Percentiles rank a stretch among this genome's conserved stretches.
These are phyloP conservation scores for Penicillium digitatum DNA, from an alignment of 2,329 filamentous ascomycete genomes.

Conservation along the genomic window DNA sequence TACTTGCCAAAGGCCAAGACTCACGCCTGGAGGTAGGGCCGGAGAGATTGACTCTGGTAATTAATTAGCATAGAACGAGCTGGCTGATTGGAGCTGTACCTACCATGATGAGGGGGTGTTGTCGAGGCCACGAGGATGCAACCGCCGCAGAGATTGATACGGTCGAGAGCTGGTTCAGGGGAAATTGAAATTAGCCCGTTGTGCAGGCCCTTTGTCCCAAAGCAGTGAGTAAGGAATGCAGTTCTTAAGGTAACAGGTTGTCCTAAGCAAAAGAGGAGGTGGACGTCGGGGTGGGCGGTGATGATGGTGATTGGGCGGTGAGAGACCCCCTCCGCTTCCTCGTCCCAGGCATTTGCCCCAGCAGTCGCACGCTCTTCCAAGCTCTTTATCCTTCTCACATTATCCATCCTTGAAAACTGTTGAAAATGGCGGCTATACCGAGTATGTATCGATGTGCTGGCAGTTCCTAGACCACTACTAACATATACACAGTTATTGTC, in stretches of 20 bases:
- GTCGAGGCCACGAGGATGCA: not conserved
- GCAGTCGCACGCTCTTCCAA: slow-evolving; percentile 10
- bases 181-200: not conserved
- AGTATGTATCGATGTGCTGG: slow-evolving; percentile 39
- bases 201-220: not conserved
- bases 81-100: slow-evolving; percentile 11
- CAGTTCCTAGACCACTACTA: slow-evolving; percentile 11
- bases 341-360: slow-evolving; percentile 12
- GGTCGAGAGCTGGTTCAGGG: not conserved
- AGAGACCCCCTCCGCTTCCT: slow-evolving; percentile 28
- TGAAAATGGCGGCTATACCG: slow-evolving; percentile 54
- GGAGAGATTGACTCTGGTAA: slow-evolving; percentile 21
- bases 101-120: slow-evolving; percentile 27
- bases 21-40: slow-evolving; percentile 43
- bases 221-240: not conserved
- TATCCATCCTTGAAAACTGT: not conserved
- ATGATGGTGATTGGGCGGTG: slow-evolving; percentile 32
- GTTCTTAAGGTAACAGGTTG: slow-evolving; percentile 12
- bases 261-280: slow-evolving; percentile 18
- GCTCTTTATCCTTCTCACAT: slow-evolving; percentile 4
- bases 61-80: not conserved
- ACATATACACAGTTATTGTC: slow-evolving; percentile 64
- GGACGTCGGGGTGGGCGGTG: slow-evolving; percentile 18
- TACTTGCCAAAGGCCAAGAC: slow-evolving; percentile 66
- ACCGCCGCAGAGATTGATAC: not conserved